Base-by-base conservation (phyloP, 140 eudicot species). In the Flaveria floridana region DNA sequence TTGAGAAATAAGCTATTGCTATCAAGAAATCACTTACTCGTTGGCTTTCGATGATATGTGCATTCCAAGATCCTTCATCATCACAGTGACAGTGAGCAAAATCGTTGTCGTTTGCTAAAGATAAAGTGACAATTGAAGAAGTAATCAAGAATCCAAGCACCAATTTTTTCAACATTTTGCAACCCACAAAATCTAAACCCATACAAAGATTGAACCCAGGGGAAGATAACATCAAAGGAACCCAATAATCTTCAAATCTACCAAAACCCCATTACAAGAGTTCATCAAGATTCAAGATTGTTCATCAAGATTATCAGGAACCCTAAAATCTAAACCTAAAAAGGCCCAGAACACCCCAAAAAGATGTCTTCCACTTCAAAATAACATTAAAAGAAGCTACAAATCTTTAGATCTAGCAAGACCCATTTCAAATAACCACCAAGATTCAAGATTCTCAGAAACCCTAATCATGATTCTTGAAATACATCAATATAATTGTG, bases 1-100 rank as follows among this genome's bases (percentile, higher is more conserved):
- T 92, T 5, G 97, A 92, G 58, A 92, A 92, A 56, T 92, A 92
- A 15, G 97, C 97, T 42, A 89, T 78, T 7, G 97, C 97, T 6
- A 92, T 92, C 34, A 92, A 79, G 86, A 92, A 89, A 83, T 92
- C 97, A 56, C 96, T 87, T 80, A 89, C 96, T 50, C 76, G 78
- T 61, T 92, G 97, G 83, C 91, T 84, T 75, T 89, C 97, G 63
- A 92, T 84, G 20, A 76, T 84, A 55, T 84, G 81, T 23, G 85
- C 73, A 75, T 87, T 81, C 92, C 96, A 91, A 65, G 79, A 83
- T 20, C 87, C 93, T 64, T 91, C 97, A 51, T 89, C 93, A 6
- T 88, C 97, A 65, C 97, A 91, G 57, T 85, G 89, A 79, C 96
- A 91, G 10, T 85, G 86, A 21, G 86, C 59, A 65, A 71, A 85